A percentile compares a stretch with the other conserved stretches of the same genome.
Evolutionary conservation across 176 grass and related monocot species (phyloP).

Genomic region (Eragrostis nindensis): DNA sequence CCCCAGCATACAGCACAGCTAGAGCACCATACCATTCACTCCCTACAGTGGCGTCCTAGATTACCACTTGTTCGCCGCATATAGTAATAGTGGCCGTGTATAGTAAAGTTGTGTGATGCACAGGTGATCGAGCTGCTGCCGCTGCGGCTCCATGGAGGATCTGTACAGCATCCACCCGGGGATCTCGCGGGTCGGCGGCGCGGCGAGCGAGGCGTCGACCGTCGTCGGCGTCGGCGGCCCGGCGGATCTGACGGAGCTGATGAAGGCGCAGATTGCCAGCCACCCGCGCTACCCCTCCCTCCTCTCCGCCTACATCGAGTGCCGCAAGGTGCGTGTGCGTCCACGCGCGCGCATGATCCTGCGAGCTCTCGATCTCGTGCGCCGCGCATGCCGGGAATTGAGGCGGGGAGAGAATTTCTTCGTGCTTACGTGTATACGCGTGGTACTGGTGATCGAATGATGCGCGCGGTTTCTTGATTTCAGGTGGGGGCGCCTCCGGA

Average conservation of each 20-base stretch:
- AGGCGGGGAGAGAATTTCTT: not conserved
- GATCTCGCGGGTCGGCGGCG: constrained; percentile 51
- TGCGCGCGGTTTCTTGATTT: constrained; percentile 10
- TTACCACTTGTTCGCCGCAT: constrained; percentile 27
- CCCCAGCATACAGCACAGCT: constrained; percentile 16
- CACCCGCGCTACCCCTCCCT: constrained; percentile 81
- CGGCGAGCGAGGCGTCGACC: constrained; percentile 30
- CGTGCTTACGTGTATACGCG: not conserved
- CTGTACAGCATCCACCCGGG: constrained; percentile 93
- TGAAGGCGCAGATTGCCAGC: constrained; percentile 85
- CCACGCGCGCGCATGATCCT: too few relatives aligned
- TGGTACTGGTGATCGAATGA: too few relatives aligned
- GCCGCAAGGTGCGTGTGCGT: constrained; percentile 68
- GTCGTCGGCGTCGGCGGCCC: constrained; percentile 9
- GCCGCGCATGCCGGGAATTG: constrained; percentile 5
- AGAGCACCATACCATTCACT: constrained; percentile 20
- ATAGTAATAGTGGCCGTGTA: constrained; percentile 14
- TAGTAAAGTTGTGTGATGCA: constrained; percentile 22
- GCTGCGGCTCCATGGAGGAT: constrained; percentile 71
- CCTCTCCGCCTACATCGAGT: constrained; percentile 86
- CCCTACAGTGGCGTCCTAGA: constrained; percentile 39
- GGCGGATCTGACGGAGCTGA: constrained; percentile 71
- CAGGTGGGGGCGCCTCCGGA: constrained; percentile 82
- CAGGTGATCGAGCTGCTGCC: constrained; percentile 23
- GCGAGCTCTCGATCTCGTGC: not conserved